phyloP scores from a whole-genome alignment of 768 basidiomycete genomes.

The Tephrocybe sp. region DNA sequence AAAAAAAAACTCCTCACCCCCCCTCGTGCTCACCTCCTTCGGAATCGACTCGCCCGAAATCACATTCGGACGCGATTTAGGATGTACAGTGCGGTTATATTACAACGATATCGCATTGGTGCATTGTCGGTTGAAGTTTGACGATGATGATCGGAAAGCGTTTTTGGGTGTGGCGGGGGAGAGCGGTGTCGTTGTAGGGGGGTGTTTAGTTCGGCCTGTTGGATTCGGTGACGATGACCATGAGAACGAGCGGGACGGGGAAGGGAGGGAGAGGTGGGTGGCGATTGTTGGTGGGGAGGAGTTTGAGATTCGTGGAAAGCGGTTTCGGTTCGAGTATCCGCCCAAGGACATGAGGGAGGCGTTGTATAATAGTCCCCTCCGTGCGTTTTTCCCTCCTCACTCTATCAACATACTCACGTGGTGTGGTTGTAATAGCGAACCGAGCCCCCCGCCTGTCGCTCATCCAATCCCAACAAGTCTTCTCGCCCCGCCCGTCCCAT shows the following conservation, averaged over 20 bases:
- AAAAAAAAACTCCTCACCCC: slow-evolving; percentile 43
- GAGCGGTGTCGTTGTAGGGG: slow-evolving; percentile 58
- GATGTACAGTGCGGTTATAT: slow-evolving; percentile 67
- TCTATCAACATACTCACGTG: background rate
- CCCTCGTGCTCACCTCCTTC: slow-evolving; percentile 57
- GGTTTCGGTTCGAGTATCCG: slow-evolving; percentile 72
- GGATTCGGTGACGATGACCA: too few relatives aligned
- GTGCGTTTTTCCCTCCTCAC: slow-evolving; percentile 27
- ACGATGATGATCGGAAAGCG: slow-evolving; percentile 70
- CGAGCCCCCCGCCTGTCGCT: slow-evolving; percentile 67
- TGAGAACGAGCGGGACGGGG: too few relatives aligned
- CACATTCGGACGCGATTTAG: slow-evolving; percentile 65
- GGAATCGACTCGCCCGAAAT: slow-evolving; percentile 68
- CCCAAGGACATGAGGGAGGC: slow-evolving; percentile 65
- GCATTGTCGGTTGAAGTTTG: slow-evolving; percentile 68
- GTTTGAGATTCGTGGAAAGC: slow-evolving; percentile 65
- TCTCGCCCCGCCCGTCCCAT: slow-evolving; percentile 58
- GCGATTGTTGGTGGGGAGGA: slow-evolving; percentile 64
- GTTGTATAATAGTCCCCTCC: slow-evolving; percentile 48
- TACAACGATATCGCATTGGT: slow-evolving; percentile 59
- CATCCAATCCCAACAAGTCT: slow-evolving; percentile 73
- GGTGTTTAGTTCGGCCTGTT: slow-evolving; percentile 58
- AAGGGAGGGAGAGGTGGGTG: slow-evolving; percentile 43
- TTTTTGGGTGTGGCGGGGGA: slow-evolving; percentile 63
- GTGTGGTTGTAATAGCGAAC: slow-evolving; percentile 30